Evolutionary conservation across 2,329 filamentous ascomycete genomes (phyloP), one percentile per base, ranked within the genome.

Genomic region (Karstenula rhodostoma): DNA sequence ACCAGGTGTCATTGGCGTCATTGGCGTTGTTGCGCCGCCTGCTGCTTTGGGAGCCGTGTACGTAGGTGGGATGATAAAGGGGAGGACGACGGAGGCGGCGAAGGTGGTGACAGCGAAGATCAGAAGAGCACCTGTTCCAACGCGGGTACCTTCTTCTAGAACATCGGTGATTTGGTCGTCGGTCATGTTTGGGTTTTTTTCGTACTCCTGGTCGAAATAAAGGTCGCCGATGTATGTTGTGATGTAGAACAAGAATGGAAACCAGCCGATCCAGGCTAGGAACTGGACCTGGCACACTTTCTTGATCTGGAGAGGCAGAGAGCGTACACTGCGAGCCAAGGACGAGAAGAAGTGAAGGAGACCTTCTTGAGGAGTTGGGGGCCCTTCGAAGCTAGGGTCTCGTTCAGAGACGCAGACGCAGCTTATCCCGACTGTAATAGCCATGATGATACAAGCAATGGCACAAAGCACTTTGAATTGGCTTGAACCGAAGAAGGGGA

Each of bases 381-480:
- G 85, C 0, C 87, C 87, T 57, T 94, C 91, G 4, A 89, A 82
- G 9, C 89, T 86, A 0, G 94, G 93, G 75, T 97, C 92, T 56
- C 93, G 86, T 78, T 98, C 94, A 56, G 84, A 83, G 66, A 97
- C 89, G 46, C 86, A 78, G 0, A 83, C 65, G 65, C 89, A 89
- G 73, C 91, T 96, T 66, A 95, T 81, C 6, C 86, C 71, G 4
- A 97, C 84, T 0, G 93, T 96, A 43, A 84, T 74, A 25, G 80
- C 83, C 57, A 98, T 87, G 17, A 88, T 85, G 58, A 96, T 79
- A 58, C 89, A 92, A 22, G 94, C 93, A 65, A 98, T 89, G 19
- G 90, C 89, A 73, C 93, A 96, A 3, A 98, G 89, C 4, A 94
- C 90, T 78, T 98, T 93, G 83, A 98, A 98, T 75, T 98, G 94